Evolutionary conservation across 805 yeast genomes (phyloP).

Genomic region (Wickerhamiella slavikovae): DNA sequence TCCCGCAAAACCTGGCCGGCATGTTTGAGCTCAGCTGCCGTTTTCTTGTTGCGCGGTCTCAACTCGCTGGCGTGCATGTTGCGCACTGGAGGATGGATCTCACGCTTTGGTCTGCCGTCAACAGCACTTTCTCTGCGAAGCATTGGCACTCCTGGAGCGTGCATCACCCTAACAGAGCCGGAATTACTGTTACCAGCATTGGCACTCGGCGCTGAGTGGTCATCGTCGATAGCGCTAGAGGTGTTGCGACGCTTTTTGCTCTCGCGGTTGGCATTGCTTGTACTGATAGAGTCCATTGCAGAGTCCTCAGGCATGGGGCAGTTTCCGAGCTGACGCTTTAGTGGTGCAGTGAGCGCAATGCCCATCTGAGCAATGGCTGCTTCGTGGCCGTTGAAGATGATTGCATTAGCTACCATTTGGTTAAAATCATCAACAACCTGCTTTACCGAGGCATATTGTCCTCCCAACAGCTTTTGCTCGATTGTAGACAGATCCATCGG

Average conservation of each 20-base stretch:
- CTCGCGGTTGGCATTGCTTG: too few species aligned
- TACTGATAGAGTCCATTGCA: too few species aligned
- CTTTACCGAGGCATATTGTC: conserved; percentile 52
- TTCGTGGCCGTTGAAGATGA: conserved; percentile 64
- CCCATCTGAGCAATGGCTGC: conserved; percentile 84
- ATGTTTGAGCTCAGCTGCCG: conserved; percentile 72
- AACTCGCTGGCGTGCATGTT: conserved; percentile 59
- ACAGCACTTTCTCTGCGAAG: conserved; percentile 53
- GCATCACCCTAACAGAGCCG: conserved; percentile 2
- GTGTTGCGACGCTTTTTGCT: conserved; percentile 5
- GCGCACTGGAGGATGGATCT: conserved; percentile 89
- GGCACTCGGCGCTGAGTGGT: conserved; percentile 2
- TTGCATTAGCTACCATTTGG: conserved; percentile 67
- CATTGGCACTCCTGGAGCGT: conserved; percentile 28
- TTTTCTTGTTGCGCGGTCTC: conserved; percentile 69
- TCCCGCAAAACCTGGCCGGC: conserved; percentile 71
- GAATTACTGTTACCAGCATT: conserved; percentile 1
- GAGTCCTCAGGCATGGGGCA: conserved; percentile 46
- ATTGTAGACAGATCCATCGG: conserved; percentile 93
- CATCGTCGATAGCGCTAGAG: conserved; percentile 3
- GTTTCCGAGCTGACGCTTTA: conserved; percentile 79
- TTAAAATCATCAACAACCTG: conserved; percentile 61
- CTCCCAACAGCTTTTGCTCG: conserved; percentile 50
- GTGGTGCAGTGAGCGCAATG: conserved; percentile 70
- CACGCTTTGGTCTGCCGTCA: conserved; percentile 82